Base-by-base conservation (phyloP, 2,329 filamentous ascomycete genomes). In the Pseudopyricularia javanii region DNA sequence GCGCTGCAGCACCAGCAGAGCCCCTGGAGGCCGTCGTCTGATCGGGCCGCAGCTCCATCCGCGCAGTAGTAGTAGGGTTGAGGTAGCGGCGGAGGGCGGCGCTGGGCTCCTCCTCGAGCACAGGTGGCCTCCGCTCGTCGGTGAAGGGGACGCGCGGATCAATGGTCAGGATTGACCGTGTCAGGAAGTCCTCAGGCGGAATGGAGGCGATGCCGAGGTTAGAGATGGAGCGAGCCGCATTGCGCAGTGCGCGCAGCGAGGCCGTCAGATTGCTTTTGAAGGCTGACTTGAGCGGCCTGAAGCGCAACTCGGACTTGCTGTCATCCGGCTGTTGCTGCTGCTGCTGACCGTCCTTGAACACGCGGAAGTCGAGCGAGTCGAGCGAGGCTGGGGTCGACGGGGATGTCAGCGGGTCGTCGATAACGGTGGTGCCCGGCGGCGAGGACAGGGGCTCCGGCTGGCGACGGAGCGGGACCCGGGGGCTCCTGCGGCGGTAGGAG, bases 201-300 rank as follows among this genome's bases (percentile, higher is more conserved):
- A 84, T 78, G 26, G 80, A 80, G 1, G 82, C 73, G 49, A 82
- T 74, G 57, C 81, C 83, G 57, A 85, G 74, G 57, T 65, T 73
- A 3, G 81, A 84, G 53, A 86, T 75, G 7, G 81, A 81, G 55
- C 75, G 78, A 50, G 82, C 82, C 2, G 82, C 82, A 34, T 78
- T 82, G 55, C 79, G 76, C 54, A 86, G 64, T 33, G 82, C 82
- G 20, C 80, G 75, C 48, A 86, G 68, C 9, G 82, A 86, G 7
- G 82, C 82, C 6, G 82, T 85, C 35, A 86, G 63, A 60, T 86
- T 86, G 3, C 82, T 85, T 63, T 84, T 85, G 69, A 86, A 85
- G 7, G 75, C 81, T 34, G 74, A 74, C 54, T 72, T 71, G 34
- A 81, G 67, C 2, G 78, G 77, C 50, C 68, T 72, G 55, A 76